Conservation (phyloP, 2,329 filamentous ascomycete species). For the Paraphoma sp. region DNA sequence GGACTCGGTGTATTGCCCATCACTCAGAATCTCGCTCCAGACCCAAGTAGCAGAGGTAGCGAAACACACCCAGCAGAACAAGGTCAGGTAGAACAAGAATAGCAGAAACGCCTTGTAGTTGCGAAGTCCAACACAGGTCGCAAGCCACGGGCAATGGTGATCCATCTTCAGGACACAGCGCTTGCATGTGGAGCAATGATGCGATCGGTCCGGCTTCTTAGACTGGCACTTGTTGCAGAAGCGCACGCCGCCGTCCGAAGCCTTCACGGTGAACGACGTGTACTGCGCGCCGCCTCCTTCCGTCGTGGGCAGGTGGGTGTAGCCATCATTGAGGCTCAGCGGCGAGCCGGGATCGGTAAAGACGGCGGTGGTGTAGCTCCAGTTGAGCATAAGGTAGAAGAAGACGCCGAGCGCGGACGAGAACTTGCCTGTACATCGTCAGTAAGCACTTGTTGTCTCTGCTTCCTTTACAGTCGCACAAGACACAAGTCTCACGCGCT, state of each 20-base stretch:
- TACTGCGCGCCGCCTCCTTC: conserved; percentile 61
- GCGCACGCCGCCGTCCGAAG: conserved; percentile 77
- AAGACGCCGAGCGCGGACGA: conserved; percentile 69
- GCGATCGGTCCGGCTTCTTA: conserved; percentile 91
- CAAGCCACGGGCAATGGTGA: conserved; percentile 98
- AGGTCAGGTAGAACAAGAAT: conserved; percentile 85
- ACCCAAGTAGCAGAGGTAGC: conserved; percentile 81
- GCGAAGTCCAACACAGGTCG: conserved; percentile 88
- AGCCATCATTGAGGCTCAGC: conserved; percentile 61
- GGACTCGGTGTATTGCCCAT: conserved; percentile 74
- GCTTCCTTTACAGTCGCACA: neutral
- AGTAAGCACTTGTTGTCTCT: neutral
- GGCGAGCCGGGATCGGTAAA: conserved; percentile 87
- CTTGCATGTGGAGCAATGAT: conserved; percentile 95
- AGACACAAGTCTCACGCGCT: neutral
- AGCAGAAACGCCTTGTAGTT: conserved; percentile 97
- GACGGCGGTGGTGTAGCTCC: conserved; percentile 90
- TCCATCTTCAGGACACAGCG: conserved; percentile 99
- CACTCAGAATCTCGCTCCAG: conserved; percentile 78
- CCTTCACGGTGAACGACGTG: conserved; percentile 89
- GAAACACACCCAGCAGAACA: conserved; percentile 86
- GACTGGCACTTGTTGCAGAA: conserved; percentile 98
- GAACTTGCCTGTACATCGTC: conserved; percentile 42
- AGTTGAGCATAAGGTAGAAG: conserved; percentile 81
- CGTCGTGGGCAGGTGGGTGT: conserved; percentile 81